Conservation (phyloP, 129 eudicot genomes). For the Rutidosis leptorrhynchoides region DNA sequence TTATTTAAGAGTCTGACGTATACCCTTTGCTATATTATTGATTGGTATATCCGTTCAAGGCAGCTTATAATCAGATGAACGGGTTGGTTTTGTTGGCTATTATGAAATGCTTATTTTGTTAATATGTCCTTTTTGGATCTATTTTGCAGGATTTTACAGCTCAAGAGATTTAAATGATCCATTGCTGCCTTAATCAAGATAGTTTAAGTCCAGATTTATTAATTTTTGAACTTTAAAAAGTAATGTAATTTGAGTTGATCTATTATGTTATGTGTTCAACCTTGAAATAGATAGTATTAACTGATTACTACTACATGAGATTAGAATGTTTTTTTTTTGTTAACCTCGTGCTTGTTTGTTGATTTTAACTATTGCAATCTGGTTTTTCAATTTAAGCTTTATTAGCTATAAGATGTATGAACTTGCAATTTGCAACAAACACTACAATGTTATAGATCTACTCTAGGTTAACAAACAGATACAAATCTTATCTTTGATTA, state of each 20-base stretch:
- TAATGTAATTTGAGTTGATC: no score
- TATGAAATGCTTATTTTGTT: neutral
- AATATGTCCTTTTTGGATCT: no score
- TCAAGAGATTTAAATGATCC: neutral
- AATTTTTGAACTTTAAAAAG: neutral
- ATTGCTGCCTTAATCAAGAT: neutral
- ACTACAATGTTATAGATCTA: neutral
- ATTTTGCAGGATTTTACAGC: neutral
- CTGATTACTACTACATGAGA: no score
- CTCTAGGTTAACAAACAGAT: neutral
- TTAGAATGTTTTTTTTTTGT: no score
- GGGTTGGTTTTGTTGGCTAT: no score
- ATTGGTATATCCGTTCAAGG: neutral
- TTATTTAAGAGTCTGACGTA: neutral
- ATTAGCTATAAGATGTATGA: neutral
- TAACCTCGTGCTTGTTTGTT: no score
- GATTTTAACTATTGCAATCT: no score
- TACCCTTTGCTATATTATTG: constrained; percentile 17
- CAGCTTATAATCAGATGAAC: neutral
- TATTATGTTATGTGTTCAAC: no score
- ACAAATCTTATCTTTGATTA: no score
- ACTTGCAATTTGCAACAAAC: no score
- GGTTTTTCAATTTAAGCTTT: no score
- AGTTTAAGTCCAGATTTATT: neutral
- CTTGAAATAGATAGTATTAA: no score